These are phyloP conservation scores for Penicillium thymicola DNA, from an alignment of 2,329 filamentous ascomycete genomes.

Conservation along the genomic window DNA sequence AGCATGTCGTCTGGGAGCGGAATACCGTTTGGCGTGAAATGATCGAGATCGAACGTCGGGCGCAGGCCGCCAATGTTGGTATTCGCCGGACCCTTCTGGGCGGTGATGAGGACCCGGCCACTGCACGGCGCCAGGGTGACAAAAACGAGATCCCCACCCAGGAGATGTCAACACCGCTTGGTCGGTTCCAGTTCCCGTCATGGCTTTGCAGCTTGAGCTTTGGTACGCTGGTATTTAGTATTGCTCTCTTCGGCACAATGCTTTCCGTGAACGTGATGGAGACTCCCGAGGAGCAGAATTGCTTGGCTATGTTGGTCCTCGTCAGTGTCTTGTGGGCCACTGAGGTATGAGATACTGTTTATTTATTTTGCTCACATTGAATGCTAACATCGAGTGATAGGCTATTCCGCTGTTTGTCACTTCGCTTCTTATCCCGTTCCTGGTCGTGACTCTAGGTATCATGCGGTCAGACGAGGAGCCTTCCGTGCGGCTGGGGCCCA, in stretches of 20 bases:
- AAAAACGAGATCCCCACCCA: constrained; percentile 64
- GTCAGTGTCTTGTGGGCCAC: constrained; percentile 96
- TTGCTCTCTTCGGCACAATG: constrained; percentile 70
- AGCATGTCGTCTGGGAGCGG: constrained; percentile 97
- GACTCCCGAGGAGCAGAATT: constrained; percentile 89
- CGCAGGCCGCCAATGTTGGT: constrained; percentile 88
- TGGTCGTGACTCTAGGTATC: constrained; percentile 82
- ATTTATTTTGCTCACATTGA: not conserved
- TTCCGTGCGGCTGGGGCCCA: constrained; percentile 69
- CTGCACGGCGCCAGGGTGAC: constrained; percentile 78
- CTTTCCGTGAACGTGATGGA: constrained; percentile 79
- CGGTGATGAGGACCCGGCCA: constrained; percentile 63
- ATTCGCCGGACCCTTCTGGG: constrained; percentile 74
- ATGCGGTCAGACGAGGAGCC: constrained; percentile 73
- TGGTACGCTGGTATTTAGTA: constrained; percentile 67
- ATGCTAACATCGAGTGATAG: constrained; percentile 41
- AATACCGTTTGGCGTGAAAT: constrained; percentile 99
- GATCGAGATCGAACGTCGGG: constrained; percentile 94
- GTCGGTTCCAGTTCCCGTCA: constrained; percentile 68
- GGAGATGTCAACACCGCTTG: constrained; percentile 74
- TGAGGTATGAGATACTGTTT: constrained; percentile 58
- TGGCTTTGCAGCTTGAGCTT: constrained; percentile 85
- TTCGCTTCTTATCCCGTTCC: constrained; percentile 86
- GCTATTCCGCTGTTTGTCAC: constrained; percentile 97
- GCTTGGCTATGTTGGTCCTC: constrained; percentile 86